Evolutionary conservation across 768 basidiomycete species (phyloP).

Genomic region (Tulasnella sp.): DNA sequence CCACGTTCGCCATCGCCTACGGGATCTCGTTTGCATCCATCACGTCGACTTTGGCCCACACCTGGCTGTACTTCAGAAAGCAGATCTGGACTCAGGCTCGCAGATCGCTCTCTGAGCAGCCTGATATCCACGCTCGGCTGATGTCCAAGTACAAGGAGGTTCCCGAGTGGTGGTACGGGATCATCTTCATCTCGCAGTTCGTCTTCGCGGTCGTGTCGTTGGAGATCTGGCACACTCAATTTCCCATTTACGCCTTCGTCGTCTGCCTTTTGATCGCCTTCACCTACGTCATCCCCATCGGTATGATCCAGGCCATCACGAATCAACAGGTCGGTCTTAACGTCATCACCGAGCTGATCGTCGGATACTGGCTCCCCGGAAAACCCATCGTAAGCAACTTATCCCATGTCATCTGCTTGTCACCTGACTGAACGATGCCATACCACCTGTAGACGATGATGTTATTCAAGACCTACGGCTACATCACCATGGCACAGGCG

Average conservation of each 20-base stretch:
- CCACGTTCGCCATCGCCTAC: slow-evolving; percentile 56
- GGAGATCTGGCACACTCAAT: slow-evolving; percentile 49
- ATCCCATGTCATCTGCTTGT: no score
- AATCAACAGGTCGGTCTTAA: slow-evolving; percentile 62
- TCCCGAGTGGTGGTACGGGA: slow-evolving; percentile 76
- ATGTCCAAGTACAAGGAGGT: slow-evolving; percentile 70
- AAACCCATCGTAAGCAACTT: slow-evolving; percentile 47
- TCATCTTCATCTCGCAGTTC: slow-evolving; percentile 60
- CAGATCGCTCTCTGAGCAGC: slow-evolving; percentile 62
- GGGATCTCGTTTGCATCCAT: slow-evolving; percentile 66
- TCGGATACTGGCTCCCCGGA: slow-evolving; percentile 72
- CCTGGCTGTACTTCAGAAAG: slow-evolving; percentile 73
- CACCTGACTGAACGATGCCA: no score
- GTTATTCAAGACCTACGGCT: slow-evolving; percentile 29
- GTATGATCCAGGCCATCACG: slow-evolving; percentile 80
- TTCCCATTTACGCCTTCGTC: slow-evolving; percentile 76
- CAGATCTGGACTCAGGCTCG: slow-evolving; percentile 64
- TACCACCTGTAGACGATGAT: slow-evolving; percentile 28
- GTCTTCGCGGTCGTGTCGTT: slow-evolving; percentile 53
- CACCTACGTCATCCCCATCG: slow-evolving; percentile 66
- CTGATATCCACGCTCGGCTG: slow-evolving; percentile 73
- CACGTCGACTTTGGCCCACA: slow-evolving; percentile 64
- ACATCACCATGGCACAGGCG: slow-evolving; percentile 30
- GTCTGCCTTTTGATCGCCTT: slow-evolving; percentile 54
- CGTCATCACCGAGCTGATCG: slow-evolving; percentile 64